phyloP scores from a whole-genome alignment of 805 yeast species.

The Kurtzmaniella fragi region DNA sequence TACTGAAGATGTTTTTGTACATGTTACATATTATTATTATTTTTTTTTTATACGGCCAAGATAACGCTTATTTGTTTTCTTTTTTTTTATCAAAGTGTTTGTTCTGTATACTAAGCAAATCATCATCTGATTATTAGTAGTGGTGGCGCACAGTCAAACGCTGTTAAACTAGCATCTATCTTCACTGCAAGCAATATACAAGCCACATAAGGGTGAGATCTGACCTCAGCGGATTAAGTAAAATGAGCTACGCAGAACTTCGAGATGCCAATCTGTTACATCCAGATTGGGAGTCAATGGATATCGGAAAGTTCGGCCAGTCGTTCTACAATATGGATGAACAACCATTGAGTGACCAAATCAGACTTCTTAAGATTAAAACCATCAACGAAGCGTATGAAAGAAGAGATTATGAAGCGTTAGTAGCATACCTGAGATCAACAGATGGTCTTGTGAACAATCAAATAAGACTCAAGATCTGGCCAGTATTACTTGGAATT shows the following conservation, averaged over 20 bases:
- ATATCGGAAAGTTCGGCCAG: conserved; percentile 39
- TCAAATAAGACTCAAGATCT: conserved; percentile 36
- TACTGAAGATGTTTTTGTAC: too few species aligned
- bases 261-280: conserved; percentile 10
- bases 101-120: neutral
- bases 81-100: neutral
- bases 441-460: conserved; percentile 44
- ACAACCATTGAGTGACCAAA: conserved; percentile 36
- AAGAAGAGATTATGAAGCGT: conserved; percentile 19
- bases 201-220: too few species aligned
- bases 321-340: conserved; percentile 40
- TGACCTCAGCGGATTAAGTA: too few species aligned
- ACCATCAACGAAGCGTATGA: conserved; percentile 34
- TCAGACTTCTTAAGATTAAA: conserved; percentile 29
- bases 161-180: too few species aligned
- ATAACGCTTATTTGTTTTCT: neutral
- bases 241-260: too few species aligned
- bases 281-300: conserved; percentile 51
- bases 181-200: too few species aligned
- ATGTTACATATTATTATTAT: too few species aligned
- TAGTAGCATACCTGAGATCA: conserved; percentile 33
- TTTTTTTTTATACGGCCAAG: neutral
- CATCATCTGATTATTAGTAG: neutral
- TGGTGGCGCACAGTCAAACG: neutral
- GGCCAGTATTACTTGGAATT: conserved; percentile 48